Percentiles rank a stretch among this genome's conserved stretches.
phyloP scores from a whole-genome alignment of 306 rosid genomes.

The Astragalus membranaceus region DNA sequence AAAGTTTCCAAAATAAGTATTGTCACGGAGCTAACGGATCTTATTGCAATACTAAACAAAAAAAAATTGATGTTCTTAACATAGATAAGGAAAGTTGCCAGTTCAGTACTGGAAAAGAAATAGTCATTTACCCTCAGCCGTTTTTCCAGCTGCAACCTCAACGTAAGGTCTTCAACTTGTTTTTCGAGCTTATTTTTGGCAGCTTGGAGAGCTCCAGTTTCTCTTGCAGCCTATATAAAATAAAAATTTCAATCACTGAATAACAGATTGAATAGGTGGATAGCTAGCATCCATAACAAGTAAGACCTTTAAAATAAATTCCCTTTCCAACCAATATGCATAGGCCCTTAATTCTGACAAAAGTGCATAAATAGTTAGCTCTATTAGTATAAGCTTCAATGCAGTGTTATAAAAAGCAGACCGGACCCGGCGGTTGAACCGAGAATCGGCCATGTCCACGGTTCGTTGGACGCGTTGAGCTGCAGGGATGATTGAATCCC shows the following conservation, averaged over 20 bases:
- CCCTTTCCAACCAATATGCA: background rate
- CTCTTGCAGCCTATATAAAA: conserved; percentile 77
- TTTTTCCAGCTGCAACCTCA: conserved; percentile 95
- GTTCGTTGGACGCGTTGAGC: no score
- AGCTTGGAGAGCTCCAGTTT: conserved; percentile 99
- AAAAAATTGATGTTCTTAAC: background rate
- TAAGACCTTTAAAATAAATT: background rate
- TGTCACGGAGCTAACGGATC: background rate
- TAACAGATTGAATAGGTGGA: background rate
- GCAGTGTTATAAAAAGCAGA: no score
- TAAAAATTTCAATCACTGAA: background rate
- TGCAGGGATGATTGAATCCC: no score
- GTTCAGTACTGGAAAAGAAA: conserved; percentile 3
- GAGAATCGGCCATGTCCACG: no score
- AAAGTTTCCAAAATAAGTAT: background rate
- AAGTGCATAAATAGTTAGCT: background rate
- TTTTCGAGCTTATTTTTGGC: conserved; percentile 99
- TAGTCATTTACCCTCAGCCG: conserved; percentile 72
- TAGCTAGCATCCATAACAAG: conserved; percentile 1
- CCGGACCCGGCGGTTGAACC: no score
- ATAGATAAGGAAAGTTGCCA: background rate
- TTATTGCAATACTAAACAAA: background rate
- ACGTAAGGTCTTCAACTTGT: conserved; percentile 93
- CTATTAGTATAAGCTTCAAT: background rate
- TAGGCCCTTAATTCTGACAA: background rate